These are phyloP conservation scores for Mrakia blollopis DNA, from an alignment of 768 basidiomycete species.

Conservation along the genomic window DNA sequence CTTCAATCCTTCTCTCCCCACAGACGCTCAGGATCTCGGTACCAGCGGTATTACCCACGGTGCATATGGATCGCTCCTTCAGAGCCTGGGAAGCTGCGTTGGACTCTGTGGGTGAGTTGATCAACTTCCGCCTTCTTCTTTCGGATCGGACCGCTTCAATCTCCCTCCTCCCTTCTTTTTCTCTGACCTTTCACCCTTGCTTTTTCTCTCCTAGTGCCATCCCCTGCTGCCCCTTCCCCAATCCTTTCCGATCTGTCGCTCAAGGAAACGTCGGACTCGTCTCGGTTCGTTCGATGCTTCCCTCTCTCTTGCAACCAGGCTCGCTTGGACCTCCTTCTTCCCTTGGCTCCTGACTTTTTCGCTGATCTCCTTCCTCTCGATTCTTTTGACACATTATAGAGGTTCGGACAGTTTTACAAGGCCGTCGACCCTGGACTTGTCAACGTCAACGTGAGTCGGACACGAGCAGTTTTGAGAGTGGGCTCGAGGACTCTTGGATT, in stretches of 20 bases:
- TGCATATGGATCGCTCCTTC: conserved; percentile 74
- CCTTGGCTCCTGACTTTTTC: neutral
- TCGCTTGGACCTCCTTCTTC: too few relatives aligned
- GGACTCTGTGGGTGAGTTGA: conserved; percentile 69
- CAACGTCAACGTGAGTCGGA: conserved; percentile 24
- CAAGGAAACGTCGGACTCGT: conserved; percentile 83
- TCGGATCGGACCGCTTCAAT: neutral
- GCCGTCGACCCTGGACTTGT: conserved; percentile 30
- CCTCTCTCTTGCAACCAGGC: too few relatives aligned
- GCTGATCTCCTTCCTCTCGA: neutral
- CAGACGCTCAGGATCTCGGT: conserved; percentile 77
- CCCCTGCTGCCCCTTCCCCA: conserved; percentile 37
- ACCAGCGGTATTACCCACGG: conserved; percentile 69
- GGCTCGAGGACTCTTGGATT: neutral
- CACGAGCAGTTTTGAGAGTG: neutral
- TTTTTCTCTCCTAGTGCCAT: neutral
- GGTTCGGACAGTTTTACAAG: conserved; percentile 30
- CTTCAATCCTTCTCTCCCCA: too few relatives aligned
- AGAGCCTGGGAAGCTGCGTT: conserved; percentile 55
- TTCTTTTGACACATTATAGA: neutral
- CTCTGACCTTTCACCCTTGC: conserved; percentile 33
- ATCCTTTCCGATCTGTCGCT: conserved; percentile 50
- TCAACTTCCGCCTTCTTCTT: conserved; percentile 55
- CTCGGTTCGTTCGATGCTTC: conserved; percentile 46
- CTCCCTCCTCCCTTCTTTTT: conserved; percentile 65